Base-by-base conservation (phyloP, 176 grass and related monocot genomes). In the Luzula sylvatica region DNA sequence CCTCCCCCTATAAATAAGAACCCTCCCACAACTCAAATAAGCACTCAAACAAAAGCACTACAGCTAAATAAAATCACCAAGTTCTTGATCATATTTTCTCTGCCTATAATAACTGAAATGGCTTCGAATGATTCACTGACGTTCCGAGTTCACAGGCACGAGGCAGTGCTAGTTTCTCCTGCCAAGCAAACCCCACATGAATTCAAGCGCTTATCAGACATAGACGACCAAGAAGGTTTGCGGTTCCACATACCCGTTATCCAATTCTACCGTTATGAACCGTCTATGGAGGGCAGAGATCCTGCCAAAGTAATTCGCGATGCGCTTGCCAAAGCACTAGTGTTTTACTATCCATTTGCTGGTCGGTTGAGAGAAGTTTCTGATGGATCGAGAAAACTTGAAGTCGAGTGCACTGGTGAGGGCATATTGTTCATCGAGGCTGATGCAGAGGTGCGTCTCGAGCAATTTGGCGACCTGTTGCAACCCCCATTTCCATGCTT, bases 171-270 rank as follows among this genome's bases (percentile, higher is more conserved):
- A 73, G 86, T 90, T 41, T 15, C 46, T 62, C 86, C 86, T 55
- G 67, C 80, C 13, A 15, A 57, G 3, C 26, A 55, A 26, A 90
- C 86, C 9, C 86, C 86, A 0, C 15, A 44, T 0, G 86, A 81
- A 65, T 63, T 90, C 68, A 90, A 90, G 77, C 76, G 72, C 18
- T 80, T 90, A 0, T 90, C 86, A 2, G 80, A 90, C 76, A 85
- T 90, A 73, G 86, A 90, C 55, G 86, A 90, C 75, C 86, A 90
- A 66, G 86, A 90, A 54, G 80, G 80, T 0, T 67, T 90, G 32
- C 80, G 86, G 5, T 90, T 90, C 72, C 86, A 90, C 53, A 72
- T 90, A 58, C 86, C 86, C 7, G 65, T 78, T 30, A 85, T 90
- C 65, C 86, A 90, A 65, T 85, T 90, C 72, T 90, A 90, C 76